Percentiles rank a stretch among this genome's conserved stretches.
These are phyloP conservation scores for Tetrastigma voinierianum DNA, from an alignment of 164 flowering plant genomes.

Conservation along the genomic window DNA sequence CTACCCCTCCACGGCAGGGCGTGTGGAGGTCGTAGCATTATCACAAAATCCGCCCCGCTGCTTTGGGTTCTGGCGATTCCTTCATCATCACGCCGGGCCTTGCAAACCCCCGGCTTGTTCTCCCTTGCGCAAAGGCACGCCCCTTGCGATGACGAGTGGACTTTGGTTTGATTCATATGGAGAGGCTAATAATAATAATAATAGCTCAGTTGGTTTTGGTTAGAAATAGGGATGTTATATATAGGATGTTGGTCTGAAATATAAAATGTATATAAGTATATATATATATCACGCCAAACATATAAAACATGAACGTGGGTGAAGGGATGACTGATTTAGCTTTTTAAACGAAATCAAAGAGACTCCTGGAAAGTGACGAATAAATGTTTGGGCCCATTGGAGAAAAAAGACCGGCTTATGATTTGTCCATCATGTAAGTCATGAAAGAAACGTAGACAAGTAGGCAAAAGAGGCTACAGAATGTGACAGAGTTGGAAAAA, in stretches of 20 bases:
- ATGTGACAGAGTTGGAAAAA: too few relatives aligned
- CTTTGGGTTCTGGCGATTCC: background rate
- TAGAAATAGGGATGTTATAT: background rate
- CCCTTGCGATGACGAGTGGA: constrained; percentile 31
- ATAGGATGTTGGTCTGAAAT: background rate
- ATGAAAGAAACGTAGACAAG: too few relatives aligned
- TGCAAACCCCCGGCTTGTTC: constrained; percentile 41
- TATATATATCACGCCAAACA: constrained; percentile 3
- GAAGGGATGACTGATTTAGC: background rate
- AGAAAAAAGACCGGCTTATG: too few relatives aligned
- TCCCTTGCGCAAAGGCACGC: constrained; percentile 53
- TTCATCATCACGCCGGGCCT: constrained; percentile 7
- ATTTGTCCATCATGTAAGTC: too few relatives aligned
- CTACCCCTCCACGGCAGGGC: constrained; percentile 24
- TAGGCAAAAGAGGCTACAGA: too few relatives aligned
- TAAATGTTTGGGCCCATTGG: too few relatives aligned
- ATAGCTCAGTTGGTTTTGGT: background rate
- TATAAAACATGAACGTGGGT: constrained; percentile 17
- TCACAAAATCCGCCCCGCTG: background rate
- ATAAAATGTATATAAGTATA: constrained; percentile 5
- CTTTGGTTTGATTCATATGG: constrained; percentile 29
- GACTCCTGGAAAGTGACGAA: too few relatives aligned
- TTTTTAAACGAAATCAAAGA: too few relatives aligned
- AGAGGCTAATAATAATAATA: too few relatives aligned
- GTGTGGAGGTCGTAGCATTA: constrained; percentile 33